These are phyloP conservation scores for Xylaria arbuscula DNA, from an alignment of 2,329 filamentous ascomycete genomes.

Conservation along the genomic window DNA sequence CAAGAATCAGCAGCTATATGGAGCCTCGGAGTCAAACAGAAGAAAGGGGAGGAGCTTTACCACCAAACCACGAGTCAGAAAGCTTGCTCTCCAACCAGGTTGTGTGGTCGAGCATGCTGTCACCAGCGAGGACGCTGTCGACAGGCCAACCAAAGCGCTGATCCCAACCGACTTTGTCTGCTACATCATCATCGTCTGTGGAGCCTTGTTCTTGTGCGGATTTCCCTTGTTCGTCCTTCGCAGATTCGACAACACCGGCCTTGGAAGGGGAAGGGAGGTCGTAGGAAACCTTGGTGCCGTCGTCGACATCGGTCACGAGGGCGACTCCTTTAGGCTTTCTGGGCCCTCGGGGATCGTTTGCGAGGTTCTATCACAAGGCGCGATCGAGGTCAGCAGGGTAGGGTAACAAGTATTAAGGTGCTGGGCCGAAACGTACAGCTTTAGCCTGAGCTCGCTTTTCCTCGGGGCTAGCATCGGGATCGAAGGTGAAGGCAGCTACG, in stretches of 20 bases:
- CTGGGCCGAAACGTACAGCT: conserved; percentile 69
- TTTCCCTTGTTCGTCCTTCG: conserved; percentile 62
- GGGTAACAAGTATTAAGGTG: not conserved
- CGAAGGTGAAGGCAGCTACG: conserved; percentile 82
- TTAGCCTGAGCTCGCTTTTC: conserved; percentile 84
- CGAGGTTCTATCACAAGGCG: conserved; percentile 62
- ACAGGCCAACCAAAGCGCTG: conserved; percentile 81
- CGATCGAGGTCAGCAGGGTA: conserved; percentile 21
- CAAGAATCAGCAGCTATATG: conserved; percentile 18
- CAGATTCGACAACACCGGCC: conserved; percentile 70
- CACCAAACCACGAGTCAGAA: conserved; percentile 90
- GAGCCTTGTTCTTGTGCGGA: conserved; percentile 62
- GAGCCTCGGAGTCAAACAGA: conserved; percentile 16
- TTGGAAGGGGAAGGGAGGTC: conserved; percentile 82
- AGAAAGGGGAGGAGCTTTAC: conserved; percentile 56
- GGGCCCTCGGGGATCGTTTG: conserved; percentile 71
- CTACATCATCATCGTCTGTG: conserved; percentile 65
- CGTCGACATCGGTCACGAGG: conserved; percentile 82
- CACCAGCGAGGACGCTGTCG: conserved; percentile 67
- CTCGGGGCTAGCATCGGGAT: conserved; percentile 84
- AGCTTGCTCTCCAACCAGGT: conserved; percentile 87
- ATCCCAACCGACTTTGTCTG: conserved; percentile 81
- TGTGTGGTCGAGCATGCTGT: conserved; percentile 85
- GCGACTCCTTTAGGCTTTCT: conserved; percentile 71
- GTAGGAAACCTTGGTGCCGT: conserved; percentile 75